Conservation (phyloP, 352 stramenopile species). For the Globisporangium lucens region DNA sequence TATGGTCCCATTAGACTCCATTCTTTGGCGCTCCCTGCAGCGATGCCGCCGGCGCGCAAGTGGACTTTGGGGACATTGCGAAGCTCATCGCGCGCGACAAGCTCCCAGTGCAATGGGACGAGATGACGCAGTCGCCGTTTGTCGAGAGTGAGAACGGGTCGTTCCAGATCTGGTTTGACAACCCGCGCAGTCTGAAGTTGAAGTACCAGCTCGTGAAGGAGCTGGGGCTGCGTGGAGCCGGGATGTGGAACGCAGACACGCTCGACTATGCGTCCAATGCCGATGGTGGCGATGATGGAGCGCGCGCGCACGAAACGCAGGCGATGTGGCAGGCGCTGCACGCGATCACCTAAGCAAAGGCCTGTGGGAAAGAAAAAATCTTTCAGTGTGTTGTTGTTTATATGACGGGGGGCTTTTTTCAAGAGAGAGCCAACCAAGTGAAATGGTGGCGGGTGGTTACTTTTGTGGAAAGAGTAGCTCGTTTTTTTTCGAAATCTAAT, state of each 20-base stretch:
- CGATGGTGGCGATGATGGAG: not conserved
- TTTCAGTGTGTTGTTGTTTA: not conserved
- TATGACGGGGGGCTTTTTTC: too few species aligned
- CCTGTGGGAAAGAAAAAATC: not conserved
- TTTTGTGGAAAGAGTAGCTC: not conserved
- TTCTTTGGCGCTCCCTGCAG: slow-evolving; percentile 80
- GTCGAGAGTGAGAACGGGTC: slow-evolving; percentile 10
- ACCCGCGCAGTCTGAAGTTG: slow-evolving; percentile 43
- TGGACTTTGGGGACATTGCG: slow-evolving; percentile 56
- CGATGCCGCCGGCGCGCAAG: slow-evolving; percentile 61
- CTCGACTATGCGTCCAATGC: slow-evolving; percentile 46
- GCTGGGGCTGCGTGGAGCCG: slow-evolving; percentile 52
- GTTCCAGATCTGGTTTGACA: slow-evolving; percentile 76
- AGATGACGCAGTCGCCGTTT: slow-evolving; percentile 43
- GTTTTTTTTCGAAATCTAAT: not conserved
- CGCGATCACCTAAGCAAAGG: slow-evolving; percentile 22
- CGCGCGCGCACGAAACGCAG: slow-evolving; percentile 27
- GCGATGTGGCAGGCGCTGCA: slow-evolving; percentile 56
- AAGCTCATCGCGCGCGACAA: slow-evolving; percentile 29
- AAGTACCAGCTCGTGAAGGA: slow-evolving; percentile 58
- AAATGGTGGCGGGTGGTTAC: not conserved
- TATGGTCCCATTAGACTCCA: slow-evolving; percentile 27
- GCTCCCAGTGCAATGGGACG: slow-evolving; percentile 46
- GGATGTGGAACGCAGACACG: slow-evolving; percentile 83
- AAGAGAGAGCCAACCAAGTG: too few species aligned